Percentiles rank a stretch among this genome's conserved stretches.
These are phyloP conservation scores for Macrophomina tecta DNA, from an alignment of 2,329 filamentous ascomycete species.

Conservation along the genomic window DNA sequence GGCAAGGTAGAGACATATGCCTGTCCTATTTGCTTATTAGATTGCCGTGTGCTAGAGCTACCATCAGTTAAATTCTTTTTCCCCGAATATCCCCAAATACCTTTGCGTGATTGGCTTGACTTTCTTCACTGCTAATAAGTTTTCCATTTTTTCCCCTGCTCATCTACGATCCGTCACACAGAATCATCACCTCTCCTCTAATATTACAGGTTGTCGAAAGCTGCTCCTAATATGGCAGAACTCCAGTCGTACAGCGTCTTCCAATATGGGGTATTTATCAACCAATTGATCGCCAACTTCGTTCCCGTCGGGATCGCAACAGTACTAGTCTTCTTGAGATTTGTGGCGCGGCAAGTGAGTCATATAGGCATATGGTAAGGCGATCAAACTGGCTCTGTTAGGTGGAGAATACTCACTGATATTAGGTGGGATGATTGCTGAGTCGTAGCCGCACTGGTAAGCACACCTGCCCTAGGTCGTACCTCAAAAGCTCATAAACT, in stretches of 20 bases:
- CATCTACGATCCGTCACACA: not conserved
- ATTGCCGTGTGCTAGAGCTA: not conserved
- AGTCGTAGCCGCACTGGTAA: slow-evolving; percentile 7
- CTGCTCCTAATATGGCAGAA: not conserved
- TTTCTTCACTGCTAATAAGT: not conserved
- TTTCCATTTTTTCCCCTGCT: not conserved
- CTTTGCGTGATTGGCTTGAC: not conserved
- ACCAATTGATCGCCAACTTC: slow-evolving; percentile 13
- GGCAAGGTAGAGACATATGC: not conserved
- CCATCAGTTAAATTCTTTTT: not conserved
- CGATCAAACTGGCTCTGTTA: not conserved
- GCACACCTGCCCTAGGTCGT: not conserved
- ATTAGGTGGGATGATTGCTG: slow-evolving; percentile 12
- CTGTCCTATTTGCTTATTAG: not conserved
- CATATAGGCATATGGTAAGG: not conserved
- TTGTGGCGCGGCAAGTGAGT: slow-evolving; percentile 9
- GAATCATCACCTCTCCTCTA: not conserved
- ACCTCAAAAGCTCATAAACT: not conserved
- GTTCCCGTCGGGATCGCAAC: not conserved
- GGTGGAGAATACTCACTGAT: not conserved
- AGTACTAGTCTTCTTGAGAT: not conserved
- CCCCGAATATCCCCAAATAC: not conserved
- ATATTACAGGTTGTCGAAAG: not conserved
- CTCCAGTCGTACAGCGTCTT: slow-evolving; percentile 3
- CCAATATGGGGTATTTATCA: not conserved